phyloP scores from a whole-genome alignment of 2,329 filamentous ascomycete species.

The Trichoderma atroviride region DNA sequence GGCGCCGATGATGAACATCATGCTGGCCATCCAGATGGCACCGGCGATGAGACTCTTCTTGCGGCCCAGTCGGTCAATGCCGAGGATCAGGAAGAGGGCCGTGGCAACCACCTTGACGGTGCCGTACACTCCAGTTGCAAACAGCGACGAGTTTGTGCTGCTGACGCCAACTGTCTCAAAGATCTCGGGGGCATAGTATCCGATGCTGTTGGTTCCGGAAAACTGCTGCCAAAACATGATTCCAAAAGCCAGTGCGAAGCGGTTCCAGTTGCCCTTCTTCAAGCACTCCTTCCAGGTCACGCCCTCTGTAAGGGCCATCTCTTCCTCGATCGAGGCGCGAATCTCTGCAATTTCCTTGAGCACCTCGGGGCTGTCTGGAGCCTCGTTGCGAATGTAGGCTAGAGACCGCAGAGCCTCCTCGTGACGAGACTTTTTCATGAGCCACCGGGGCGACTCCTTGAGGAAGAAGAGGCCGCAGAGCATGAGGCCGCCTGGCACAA shows the following conservation, averaged over 20 bases:
- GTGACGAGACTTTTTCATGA: constrained; percentile 63
- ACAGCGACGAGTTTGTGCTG: constrained; percentile 32
- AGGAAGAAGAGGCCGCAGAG: constrained; percentile 62
- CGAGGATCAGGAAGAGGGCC: constrained; percentile 48
- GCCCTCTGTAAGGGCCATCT: constrained; percentile 54
- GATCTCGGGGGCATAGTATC: constrained; percentile 38
- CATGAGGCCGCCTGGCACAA: constrained; percentile 67
- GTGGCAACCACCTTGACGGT: constrained; percentile 36
- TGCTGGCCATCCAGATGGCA: constrained; percentile 62
- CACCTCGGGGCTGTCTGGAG: constrained; percentile 62
- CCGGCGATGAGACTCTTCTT: constrained; percentile 67
- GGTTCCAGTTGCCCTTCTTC: constrained; percentile 25
- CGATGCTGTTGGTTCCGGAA: constrained; percentile 39
- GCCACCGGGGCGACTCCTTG: constrained; percentile 69
- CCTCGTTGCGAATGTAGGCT: constrained; percentile 64
- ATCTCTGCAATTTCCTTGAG: constrained; percentile 63
- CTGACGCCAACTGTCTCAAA: constrained; percentile 37
- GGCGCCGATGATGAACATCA: constrained; percentile 52
- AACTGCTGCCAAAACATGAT: constrained; percentile 31
- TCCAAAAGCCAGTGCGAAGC: constrained; percentile 21
- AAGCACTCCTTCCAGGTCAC: constrained; percentile 16
- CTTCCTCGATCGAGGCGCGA: constrained; percentile 61
- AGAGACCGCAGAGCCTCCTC: constrained; percentile 61
- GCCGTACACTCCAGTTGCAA: constrained; percentile 37
- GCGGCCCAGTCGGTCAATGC: constrained; percentile 44